These are phyloP conservation scores for Penicillium hesseltinei DNA, from an alignment of 2,329 filamentous ascomycete genomes.

Conservation along the genomic window DNA sequence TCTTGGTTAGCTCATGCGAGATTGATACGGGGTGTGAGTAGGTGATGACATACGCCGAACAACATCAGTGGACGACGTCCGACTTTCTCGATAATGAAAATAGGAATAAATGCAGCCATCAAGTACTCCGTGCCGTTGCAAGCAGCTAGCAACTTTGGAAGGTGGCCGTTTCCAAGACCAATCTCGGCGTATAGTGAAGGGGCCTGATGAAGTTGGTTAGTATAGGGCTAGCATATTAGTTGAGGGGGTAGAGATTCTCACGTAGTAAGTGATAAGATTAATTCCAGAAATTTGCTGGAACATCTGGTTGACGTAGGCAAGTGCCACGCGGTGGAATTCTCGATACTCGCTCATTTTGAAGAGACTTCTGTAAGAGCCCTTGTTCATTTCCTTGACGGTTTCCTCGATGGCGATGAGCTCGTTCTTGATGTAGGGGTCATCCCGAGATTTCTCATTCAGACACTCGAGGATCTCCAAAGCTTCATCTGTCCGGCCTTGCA, in stretches of 20 bases:
- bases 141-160: conserved; percentile 43
- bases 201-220: conserved; percentile 14
- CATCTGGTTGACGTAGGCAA: conserved; percentile 56
- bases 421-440: conserved; percentile 43
- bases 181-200: conserved; percentile 22
- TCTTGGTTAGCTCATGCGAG: not conserved
- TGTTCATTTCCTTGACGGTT: conserved; percentile 47
- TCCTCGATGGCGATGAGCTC: conserved; percentile 51
- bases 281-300: conserved; percentile 48
- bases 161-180: conserved; percentile 17
- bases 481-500: conserved; percentile 54
- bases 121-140: conserved; percentile 53
- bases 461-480: conserved; percentile 48
- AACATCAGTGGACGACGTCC: conserved; percentile 68
- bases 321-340: conserved; percentile 52
- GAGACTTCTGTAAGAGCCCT: conserved; percentile 52
- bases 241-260: not conserved
- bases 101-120: conserved; percentile 46
- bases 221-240: not conserved
- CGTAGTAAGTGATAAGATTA: conserved; percentile 43
- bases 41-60: conserved; percentile 49
- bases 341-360: conserved; percentile 56
- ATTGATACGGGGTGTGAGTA: too few species aligned
- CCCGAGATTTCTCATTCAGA: conserved; percentile 42
- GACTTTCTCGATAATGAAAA: conserved; percentile 49